Evolutionary conservation across 2,329 filamentous ascomycete genomes (phyloP), one percentile per base, ranked within the genome.

Genomic region (Penicillium sp.): DNA sequence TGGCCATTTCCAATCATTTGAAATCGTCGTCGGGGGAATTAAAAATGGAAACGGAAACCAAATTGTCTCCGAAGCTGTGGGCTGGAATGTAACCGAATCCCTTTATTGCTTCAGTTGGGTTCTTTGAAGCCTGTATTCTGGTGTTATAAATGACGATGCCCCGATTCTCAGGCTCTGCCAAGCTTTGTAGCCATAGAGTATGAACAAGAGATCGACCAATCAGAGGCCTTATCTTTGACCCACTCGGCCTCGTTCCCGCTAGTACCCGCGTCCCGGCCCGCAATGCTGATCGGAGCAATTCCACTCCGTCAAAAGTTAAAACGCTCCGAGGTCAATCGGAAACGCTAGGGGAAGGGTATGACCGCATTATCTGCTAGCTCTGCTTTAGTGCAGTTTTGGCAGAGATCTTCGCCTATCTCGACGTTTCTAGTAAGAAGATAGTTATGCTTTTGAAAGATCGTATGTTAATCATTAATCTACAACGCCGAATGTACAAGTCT

Each of bases 101-200:
- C 18, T n/a, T 13, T 25, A 25, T 25, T 25, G 22, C 22, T 25
- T 25, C 19, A 8, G 8, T 33, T 22, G 19, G n/a, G 18, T 22
- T 34, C 30, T 16, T 29, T 19, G 29, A 33, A 45, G 31, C 46
- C 34, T 44, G 50, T 41, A 45, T 33, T 45, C 34, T 49, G 34
- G 49, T 25, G 7, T 25, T 49, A 49, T 52, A 49, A 49, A 49
- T 41, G 36, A 52, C 30, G 50, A 49, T 46, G 46, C 40, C 50
- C 30, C 33, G 41, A 43, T 40, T 41, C 27, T 44, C 41, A 52
- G 46, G 50, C 50, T 44, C n/a, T 45, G 46, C 46, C 50, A 49
- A 52, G 46, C 46, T 50, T 49, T 46, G 28, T 14, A 14, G 27
- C 25, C 38, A 37, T 38, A 36, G 28, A 43, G 30, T 6, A 18